phyloP scores from a whole-genome alignment of 257 asterid genomes.

The Primulina huaijiensis region DNA sequence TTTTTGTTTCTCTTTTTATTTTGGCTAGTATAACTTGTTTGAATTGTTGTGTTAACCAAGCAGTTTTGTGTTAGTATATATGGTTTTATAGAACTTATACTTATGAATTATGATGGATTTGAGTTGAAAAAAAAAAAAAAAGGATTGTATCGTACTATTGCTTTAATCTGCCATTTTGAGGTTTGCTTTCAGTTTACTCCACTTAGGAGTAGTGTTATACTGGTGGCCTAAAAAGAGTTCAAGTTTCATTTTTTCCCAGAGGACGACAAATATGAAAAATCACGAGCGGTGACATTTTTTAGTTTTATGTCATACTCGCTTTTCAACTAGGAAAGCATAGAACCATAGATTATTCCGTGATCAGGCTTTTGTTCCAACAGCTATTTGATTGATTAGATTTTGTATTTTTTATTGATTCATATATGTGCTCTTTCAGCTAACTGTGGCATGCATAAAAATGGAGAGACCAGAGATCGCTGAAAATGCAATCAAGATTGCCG shows the following conservation, averaged over 20 bases:
- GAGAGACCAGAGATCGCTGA: constrained; percentile 66
- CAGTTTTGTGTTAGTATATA: not conserved
- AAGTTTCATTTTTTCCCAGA: not conserved
- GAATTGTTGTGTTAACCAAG: not conserved
- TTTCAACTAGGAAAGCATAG: not conserved
- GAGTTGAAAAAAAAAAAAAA: not conserved
- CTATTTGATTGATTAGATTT: not conserved
- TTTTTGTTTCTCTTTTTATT: not conserved
- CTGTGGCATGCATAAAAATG: constrained; percentile 83
- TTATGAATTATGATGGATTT: not conserved
- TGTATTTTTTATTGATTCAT: not conserved
- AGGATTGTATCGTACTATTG: not conserved
- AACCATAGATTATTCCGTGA: not conserved
- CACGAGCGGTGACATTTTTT: not conserved
- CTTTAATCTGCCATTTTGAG: not conserved
- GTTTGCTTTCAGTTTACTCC: not conserved
- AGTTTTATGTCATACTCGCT: not conserved
- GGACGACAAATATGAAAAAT: not conserved
- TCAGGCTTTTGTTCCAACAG: not conserved
- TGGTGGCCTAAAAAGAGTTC: not conserved
- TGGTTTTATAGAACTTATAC: no score
- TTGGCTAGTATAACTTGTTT: not conserved
- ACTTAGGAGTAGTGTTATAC: not conserved
- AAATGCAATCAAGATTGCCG: constrained; percentile 62
- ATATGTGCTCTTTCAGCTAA: constrained; percentile 42